A percentile compares a stretch with the other conserved stretches of the same genome.
Evolutionary conservation across 148 eudicot genomes (phyloP).

Genomic region (Chenopodium berlandieri): DNA sequence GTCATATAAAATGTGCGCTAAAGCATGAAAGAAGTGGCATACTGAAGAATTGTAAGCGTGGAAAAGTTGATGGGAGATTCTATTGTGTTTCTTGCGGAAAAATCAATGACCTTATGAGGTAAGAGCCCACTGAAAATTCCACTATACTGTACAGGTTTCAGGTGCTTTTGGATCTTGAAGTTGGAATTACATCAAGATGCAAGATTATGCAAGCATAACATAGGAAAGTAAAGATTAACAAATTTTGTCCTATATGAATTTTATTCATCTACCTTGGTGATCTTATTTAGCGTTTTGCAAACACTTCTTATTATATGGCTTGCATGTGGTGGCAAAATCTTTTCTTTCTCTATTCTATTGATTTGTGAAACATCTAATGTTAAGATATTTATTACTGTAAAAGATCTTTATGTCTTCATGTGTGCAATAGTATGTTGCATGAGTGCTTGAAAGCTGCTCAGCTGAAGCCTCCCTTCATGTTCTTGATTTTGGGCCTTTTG

Average conservation of each 20-base stretch:
- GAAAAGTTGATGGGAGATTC: constrained; percentile 48
- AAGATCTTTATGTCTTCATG: no score
- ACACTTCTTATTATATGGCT: background rate
- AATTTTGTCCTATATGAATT: background rate
- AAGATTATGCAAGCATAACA: background rate
- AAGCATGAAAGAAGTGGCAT: constrained; percentile 46
- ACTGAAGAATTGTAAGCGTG: constrained; percentile 28
- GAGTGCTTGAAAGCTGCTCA: background rate
- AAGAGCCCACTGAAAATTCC: constrained; percentile 12
- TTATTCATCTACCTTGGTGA: background rate
- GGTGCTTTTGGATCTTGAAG: background rate
- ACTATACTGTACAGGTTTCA: background rate
- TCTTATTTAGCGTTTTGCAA: background rate
- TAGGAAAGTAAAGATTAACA: background rate
- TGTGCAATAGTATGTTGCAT: no score
- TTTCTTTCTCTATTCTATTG: no score
- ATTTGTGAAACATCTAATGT: background rate
- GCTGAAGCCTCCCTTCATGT: background rate
- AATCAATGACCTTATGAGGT: constrained; percentile 55
- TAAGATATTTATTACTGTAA: background rate
- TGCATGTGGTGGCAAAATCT: background rate
- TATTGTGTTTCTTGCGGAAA: constrained; percentile 54
- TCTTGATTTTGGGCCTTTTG: background rate
- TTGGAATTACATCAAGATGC: constrained; percentile 9
- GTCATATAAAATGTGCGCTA: constrained; percentile 54